Evolutionary conservation across 176 grass and related monocot genomes (phyloP).

Genomic region (Poa annua): DNA sequence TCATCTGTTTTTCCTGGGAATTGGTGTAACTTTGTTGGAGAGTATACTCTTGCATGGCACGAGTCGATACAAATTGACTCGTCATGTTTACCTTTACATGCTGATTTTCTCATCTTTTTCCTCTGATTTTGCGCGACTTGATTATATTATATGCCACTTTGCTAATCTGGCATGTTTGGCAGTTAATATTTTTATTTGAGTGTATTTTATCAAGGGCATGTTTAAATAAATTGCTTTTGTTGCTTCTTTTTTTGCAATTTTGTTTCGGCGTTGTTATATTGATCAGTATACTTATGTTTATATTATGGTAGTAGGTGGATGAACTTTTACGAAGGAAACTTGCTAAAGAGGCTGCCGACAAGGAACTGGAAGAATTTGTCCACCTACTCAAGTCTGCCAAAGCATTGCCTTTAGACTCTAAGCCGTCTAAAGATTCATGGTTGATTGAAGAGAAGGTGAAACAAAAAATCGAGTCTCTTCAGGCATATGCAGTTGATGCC

Average conservation of each 20-base stretch:
- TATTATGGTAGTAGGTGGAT: slow-evolving; percentile 86
- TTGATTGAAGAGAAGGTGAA: slow-evolving; percentile 72
- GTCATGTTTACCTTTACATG: slow-evolving; percentile 2
- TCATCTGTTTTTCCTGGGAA: too few species aligned
- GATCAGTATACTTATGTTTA: slow-evolving; percentile 40
- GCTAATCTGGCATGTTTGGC: slow-evolving; percentile 23
- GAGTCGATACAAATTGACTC: background rate
- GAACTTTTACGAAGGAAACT: slow-evolving; percentile 77
- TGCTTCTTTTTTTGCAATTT: slow-evolving; percentile 17
- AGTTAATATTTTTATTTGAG: background rate
- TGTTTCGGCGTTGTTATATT: slow-evolving; percentile 16
- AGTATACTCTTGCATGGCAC: slow-evolving; percentile 14
- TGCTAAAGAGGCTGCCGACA: slow-evolving; percentile 72
- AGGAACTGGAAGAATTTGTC: slow-evolving; percentile 93
- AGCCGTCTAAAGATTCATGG: slow-evolving; percentile 85
- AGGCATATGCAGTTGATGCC: slow-evolving; percentile 75
- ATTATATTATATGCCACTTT: background rate
- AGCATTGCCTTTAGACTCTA: slow-evolving; percentile 63
- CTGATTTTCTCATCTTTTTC: slow-evolving; percentile 17
- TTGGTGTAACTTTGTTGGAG: background rate
- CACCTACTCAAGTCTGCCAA: slow-evolving; percentile 75
- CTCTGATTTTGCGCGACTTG: background rate
- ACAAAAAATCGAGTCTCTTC: slow-evolving; percentile 72
- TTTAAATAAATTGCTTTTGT: slow-evolving; percentile 8
- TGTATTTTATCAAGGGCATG: background rate